phyloP scores from a whole-genome alignment of 805 yeast species.

The Cephaloascus albidus region DNA sequence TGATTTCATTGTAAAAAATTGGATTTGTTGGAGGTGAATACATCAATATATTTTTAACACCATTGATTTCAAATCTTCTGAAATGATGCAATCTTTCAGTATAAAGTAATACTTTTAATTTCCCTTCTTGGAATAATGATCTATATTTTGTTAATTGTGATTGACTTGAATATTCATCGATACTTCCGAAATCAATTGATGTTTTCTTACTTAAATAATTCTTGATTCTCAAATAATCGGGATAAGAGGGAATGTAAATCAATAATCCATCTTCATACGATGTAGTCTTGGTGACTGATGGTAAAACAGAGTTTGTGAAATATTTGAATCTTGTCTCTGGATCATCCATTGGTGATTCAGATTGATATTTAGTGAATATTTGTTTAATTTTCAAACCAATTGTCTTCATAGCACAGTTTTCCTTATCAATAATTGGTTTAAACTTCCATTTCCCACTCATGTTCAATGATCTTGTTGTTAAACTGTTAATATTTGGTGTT shows the following conservation, averaged over 20 bases:
- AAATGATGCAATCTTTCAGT: slow-evolving; percentile 92
- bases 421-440: slow-evolving; percentile 33
- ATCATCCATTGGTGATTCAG: slow-evolving; percentile 47
- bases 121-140: slow-evolving; percentile 53
- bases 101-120: slow-evolving; percentile 66
- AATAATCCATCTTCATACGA: slow-evolving; percentile 67
- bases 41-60: slow-evolving; percentile 74
- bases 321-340: slow-evolving; percentile 78
- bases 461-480: slow-evolving; percentile 42
- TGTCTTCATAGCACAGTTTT: slow-evolving; percentile 48
- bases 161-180: slow-evolving; percentile 77
- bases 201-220: slow-evolving; percentile 59
- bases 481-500: slow-evolving; percentile 74
- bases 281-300: slow-evolving; percentile 56
- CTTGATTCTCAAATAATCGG: slow-evolving; percentile 75
- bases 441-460: slow-evolving; percentile 53
- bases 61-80: slow-evolving; percentile 75
- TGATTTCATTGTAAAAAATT: slow-evolving; percentile 67
- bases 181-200: slow-evolving; percentile 53
- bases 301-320: slow-evolving; percentile 66
- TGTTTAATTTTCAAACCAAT: slow-evolving; percentile 62
- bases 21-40: slow-evolving; percentile 86
- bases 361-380: slow-evolving; percentile 62
- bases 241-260: slow-evolving; percentile 76
- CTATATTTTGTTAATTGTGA: slow-evolving; percentile 66